Percentiles rank a stretch among this genome's conserved stretches.
These are phyloP conservation scores for Parastagonospora avenae DNA, from an alignment of 2,329 filamentous ascomycete species.

Conservation along the genomic window DNA sequence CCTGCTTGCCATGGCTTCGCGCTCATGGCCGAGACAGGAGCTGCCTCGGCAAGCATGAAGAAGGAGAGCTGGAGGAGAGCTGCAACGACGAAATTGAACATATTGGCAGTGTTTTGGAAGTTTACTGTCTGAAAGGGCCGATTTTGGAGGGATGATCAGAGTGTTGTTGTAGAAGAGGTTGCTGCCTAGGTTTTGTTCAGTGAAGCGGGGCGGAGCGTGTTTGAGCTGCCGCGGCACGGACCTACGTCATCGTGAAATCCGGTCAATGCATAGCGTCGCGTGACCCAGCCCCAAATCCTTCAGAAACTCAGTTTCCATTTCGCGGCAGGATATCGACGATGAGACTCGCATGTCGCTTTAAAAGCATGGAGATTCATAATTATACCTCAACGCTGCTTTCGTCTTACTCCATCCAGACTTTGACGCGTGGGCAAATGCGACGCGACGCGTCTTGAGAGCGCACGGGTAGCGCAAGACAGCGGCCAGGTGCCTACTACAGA, in stretches of 20 bases:
- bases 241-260: slow-evolving; percentile 17
- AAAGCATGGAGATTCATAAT: no score
- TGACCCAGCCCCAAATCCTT: slow-evolving; percentile 1
- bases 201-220: slow-evolving; percentile 3
- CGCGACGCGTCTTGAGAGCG: no score
- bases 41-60: slow-evolving; percentile 57
- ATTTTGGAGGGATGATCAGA: not conserved
- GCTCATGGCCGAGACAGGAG: slow-evolving; percentile 47
- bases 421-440: no score
- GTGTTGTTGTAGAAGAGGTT: not conserved
- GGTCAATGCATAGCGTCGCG: slow-evolving; percentile 1
- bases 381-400: no score
- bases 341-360: not conserved
- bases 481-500: no score
- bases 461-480: no score
- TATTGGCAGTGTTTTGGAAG: slow-evolving; percentile 16
- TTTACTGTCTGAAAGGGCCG: not conserved
- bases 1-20: slow-evolving; percentile 62
- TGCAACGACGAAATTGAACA: slow-evolving; percentile 45
- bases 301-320: not conserved
- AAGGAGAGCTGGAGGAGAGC: slow-evolving; percentile 61
- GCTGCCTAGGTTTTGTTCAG: slow-evolving; percentile 15
- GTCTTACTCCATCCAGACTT: no score
- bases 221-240: slow-evolving; percentile 13
- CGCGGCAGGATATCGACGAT: not conserved